These are phyloP conservation scores for Termitomyces sp. DNA, from an alignment of 768 basidiomycete species.

Conservation along the genomic window DNA sequence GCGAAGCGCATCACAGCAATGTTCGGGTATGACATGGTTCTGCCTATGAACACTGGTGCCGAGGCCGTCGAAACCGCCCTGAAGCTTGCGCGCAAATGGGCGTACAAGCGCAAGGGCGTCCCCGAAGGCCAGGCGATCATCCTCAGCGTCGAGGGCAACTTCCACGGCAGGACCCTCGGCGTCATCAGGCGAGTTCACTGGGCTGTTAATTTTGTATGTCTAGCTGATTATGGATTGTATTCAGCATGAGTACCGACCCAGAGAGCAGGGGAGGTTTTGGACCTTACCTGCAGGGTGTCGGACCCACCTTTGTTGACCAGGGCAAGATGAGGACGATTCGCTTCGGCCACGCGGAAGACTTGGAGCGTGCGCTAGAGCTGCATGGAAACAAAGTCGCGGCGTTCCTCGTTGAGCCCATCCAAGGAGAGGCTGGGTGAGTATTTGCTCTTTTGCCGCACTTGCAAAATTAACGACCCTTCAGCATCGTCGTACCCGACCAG, in stretches of 20 bases:
- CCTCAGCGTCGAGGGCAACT: constrained; percentile 84
- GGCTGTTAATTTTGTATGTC: not conserved
- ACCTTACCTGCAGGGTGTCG: constrained; percentile 82
- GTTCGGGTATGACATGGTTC: constrained; percentile 92
- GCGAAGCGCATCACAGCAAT: constrained; percentile 77
- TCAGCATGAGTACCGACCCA: constrained; percentile 91
- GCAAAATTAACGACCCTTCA: constrained; percentile 19
- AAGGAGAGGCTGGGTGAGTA: constrained; percentile 94
- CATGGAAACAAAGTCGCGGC: constrained; percentile 85
- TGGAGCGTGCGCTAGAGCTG: constrained; percentile 75
- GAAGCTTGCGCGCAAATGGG: constrained; percentile 97
- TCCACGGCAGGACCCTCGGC: constrained; percentile 91
- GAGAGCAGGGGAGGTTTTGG: constrained; percentile 86
- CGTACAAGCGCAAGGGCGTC: constrained; percentile 82
- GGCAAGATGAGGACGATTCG: constrained; percentile 58
- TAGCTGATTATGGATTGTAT: constrained; percentile 2
- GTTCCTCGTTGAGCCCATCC: constrained; percentile 96
- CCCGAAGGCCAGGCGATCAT: constrained; percentile 81
- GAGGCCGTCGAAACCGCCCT: constrained; percentile 98
- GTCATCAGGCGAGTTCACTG: constrained; percentile 58
- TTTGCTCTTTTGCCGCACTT: no score
- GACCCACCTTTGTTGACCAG: constrained; percentile 65
- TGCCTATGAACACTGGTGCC: constrained; percentile 99
- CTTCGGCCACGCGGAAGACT: constrained; percentile 77
- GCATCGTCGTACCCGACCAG: constrained; percentile 86